These are phyloP conservation scores for Colletotrichum incanum DNA, from an alignment of 2,329 filamentous ascomycete genomes.

Conservation along the genomic window DNA sequence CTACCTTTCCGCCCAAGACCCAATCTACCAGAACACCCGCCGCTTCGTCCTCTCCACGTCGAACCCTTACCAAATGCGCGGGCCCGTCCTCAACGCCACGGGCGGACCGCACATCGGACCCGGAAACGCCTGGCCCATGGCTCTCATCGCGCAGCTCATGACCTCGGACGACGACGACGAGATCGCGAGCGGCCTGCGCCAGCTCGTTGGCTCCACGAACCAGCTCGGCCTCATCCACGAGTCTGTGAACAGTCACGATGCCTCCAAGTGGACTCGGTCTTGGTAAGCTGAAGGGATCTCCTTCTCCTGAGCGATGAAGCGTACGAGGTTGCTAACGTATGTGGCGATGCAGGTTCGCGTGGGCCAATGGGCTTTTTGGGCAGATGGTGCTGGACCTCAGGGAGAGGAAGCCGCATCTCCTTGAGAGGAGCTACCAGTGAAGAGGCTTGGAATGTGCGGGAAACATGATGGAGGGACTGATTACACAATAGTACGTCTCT, in stretches of 20 bases:
- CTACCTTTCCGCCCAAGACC: conserved; percentile 70
- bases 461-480: not conserved
- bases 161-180: conserved; percentile 83
- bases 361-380: conserved; percentile 91
- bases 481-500: not conserved
- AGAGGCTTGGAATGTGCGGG: too few relatives aligned
- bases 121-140: conserved; percentile 90
- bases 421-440: conserved; percentile 65
- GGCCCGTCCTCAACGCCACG: conserved; percentile 66
- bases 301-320: not conserved
- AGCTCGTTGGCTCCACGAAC: conserved; percentile 79
- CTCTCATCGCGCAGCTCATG: conserved; percentile 83
- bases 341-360: conserved; percentile 79
- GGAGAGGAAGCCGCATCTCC: conserved; percentile 78
- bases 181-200: conserved; percentile 75
- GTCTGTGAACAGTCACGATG: conserved; percentile 78
- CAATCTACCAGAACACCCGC: conserved; percentile 81
- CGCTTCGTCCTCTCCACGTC: conserved; percentile 79
- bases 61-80: conserved; percentile 81
- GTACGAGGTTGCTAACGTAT: not conserved
- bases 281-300: conserved; percentile 54
- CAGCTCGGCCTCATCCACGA: conserved; percentile 87
- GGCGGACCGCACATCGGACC: conserved; percentile 71
- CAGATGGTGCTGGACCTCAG: conserved; percentile 85
- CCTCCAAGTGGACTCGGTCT: conserved; percentile 60